Base-by-base conservation (phyloP, 2,329 filamentous ascomycete species). In the Hypocrella siamensis region DNA sequence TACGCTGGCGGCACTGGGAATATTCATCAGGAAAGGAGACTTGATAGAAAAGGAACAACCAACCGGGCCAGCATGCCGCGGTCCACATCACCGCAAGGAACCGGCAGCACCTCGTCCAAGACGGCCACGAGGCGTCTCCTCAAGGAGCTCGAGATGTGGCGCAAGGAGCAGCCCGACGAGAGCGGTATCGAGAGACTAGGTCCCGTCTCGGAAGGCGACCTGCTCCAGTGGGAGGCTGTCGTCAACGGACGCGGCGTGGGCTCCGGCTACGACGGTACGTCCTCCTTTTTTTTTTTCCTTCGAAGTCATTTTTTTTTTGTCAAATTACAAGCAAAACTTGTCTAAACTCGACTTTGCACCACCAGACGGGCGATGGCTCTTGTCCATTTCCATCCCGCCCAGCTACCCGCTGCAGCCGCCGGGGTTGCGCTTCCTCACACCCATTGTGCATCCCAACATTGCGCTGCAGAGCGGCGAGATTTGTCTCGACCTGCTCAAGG, bases 401-500 rank as follows among this genome's bases (percentile, higher is more conserved):
- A 71, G 68, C 26, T 96, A 98, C 57, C 90, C 90, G 3, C 66
- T 80, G 35, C 57, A 69, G 1, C 79, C 90, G 2, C 90, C 90
- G 1, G 67, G 62, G 26, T 77, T 98, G 42, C 64, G 58, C 35
- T 98, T 98, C 60, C 60, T 66, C n/a, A 98, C 85, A 22, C 73
- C 75, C 39, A 74, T 92, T 42, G 80, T 83, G 46, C 85, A 93
- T 60, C 76, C 86, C 30, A 94, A 94, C 56, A 74, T 74, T 19
- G 61, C 63, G 32, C 61, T 70, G 39, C 45, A 66, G 43, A 85
- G 74, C 3, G 90, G 90, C 43, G 86, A 94, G 57, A 90, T 98
- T 49, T 98, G 90, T 54, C 72, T 96, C 18, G 90, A 94, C 49
- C 67, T 96, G 39, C 65, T 98, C 37, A 68, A 69, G 48, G 68